Base-by-base conservation (phyloP, 2,329 filamentous ascomycete species). In the Aspergillus novofumigatus region DNA sequence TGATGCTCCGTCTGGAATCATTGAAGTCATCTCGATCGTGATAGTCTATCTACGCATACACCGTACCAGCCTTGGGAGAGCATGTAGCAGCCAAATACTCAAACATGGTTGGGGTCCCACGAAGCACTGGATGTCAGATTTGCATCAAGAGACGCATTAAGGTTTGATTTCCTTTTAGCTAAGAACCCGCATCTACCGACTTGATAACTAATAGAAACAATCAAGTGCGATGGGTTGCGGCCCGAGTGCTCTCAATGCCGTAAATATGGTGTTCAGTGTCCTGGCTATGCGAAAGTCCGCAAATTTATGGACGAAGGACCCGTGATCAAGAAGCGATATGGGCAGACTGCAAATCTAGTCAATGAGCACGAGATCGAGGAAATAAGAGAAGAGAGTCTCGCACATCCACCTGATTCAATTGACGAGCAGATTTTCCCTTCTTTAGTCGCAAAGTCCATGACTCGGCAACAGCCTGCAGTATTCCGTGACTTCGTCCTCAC, bases 261-360 rank as follows among this genome's bases (percentile, higher is more conserved):
- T 51, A 69, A 67, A 59, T 69, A 71, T 53, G 70, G 69, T 52
- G 65, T 64, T 45, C 59, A 62, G n/a, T 73, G 70, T 53, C 70
- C 69, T 2, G 69, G 70, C 25, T 71, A 71, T 48, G 55, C 52
- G 2, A 59, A 61, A 41, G 54, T 64, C 28, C 58, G 67, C 28
- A 72, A 72, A 56, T 72, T 73, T 51, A 66, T 70, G 58, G 69
- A 73, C 56, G 69, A 73, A 61, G 68, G 69, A 20, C 63, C 63
- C 9, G 62, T 63, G 45, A 56, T 73, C 10, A 61, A 65, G 49
- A 64, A 65, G 52, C 62, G 64, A 51, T 72, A 66, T 54, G 62
- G 10, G n/a, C 21, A 23, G 23, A 6, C 44, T 7, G 21, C 44
- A 14, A 26, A 23, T 14, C 44, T 25, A 47, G 11, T 14, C 44